Conservation (phyloP, 139 green algal genomes). For the Medakamo hakoo region DNA sequence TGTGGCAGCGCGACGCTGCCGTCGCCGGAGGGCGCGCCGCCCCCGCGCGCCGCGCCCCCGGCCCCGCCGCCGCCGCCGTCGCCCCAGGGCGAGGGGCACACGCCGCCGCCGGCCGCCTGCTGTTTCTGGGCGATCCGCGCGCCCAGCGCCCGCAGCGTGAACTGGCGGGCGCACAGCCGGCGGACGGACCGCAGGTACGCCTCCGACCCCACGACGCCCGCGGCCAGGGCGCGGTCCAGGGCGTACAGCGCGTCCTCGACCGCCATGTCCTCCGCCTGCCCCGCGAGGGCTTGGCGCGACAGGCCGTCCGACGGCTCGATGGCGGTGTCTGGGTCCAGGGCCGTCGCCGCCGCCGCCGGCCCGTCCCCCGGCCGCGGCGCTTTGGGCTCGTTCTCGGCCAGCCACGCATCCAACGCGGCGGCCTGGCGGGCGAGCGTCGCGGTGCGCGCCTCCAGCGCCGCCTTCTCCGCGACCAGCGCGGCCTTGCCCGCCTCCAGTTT, state of each 20-base stretch:
- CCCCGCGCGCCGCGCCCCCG: too few species aligned
- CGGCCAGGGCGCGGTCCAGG: constrained; percentile 51
- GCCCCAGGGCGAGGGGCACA: too few species aligned
- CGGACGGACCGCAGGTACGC: constrained; percentile 60
- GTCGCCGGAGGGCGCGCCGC: neutral
- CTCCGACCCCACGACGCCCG: constrained; percentile 33
- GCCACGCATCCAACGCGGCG: constrained; percentile 36
- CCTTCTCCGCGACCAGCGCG: constrained; percentile 31
- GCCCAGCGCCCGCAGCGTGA: neutral
- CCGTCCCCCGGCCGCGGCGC: neutral
- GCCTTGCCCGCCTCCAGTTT: neutral
- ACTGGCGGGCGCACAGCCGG: neutral
- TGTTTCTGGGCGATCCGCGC: neutral
- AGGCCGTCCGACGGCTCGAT: constrained; percentile 51
- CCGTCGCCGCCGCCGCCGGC: too few species aligned
- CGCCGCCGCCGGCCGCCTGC: neutral
- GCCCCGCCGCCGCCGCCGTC: too few species aligned
- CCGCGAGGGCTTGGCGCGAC: constrained; percentile 48
- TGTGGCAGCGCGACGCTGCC: neutral
- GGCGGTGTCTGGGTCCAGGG: constrained; percentile 12
- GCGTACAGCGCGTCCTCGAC: constrained; percentile 69
- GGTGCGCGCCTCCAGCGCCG: constrained; percentile 45
- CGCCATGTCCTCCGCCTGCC: constrained; percentile 61
- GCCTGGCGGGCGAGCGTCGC: constrained; percentile 33
- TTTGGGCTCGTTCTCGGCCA: constrained; percentile 48